Evolutionary conservation across 148 eudicot genomes (phyloP), one percentile per base, ranked within the genome.

Genomic region (Fallopia convolvulus): DNA sequence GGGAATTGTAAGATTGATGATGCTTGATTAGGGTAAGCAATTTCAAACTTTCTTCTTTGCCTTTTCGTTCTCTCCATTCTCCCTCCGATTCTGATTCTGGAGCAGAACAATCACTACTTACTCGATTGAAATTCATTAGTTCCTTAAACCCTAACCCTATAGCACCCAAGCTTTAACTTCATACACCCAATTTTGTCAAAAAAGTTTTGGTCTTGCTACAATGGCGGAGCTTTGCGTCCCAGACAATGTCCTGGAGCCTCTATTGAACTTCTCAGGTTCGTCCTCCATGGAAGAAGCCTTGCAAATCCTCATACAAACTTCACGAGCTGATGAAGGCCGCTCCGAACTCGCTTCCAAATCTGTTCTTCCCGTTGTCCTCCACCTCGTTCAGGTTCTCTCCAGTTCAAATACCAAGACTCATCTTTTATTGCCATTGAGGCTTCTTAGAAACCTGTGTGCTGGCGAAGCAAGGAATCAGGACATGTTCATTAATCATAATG

Each of bases 401-500:
- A 11, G n/a, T 68, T 81, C 86, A 39, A 79, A 87, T 15, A 75
- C 74, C 33, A 77, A 80, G 61, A 84, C 74, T 14, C 86, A 83
- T 65, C 89, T 83, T 18, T 79, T 84, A 21, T 77, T 88, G 77
- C 84, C 96, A 71, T 79, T 94, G 66, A 87, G 91, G 79, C 89
- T 94, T 26, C 84, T 94, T 4, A 92, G 98, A 79, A 94, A 94
- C 81, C 84, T 94, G 18, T 89, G 93, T 79, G 98, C 96, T 0
- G 96, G 96, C 21, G 98, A 90, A 60, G 33, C 53, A 13, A 56
- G 44, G 20, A 94, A 92, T 60, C 97, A 94, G 81, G 66, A 87
- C 78, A 80, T 61, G 74, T 90, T 92, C 80, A 79, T 94, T 61
- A 82, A 88, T 79, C 79, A 83, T 63, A 81, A 86, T 61, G 97